Base-by-base conservation (phyloP, 108 stramenopile species). In the Cylindrotheca fusiformis region DNA sequence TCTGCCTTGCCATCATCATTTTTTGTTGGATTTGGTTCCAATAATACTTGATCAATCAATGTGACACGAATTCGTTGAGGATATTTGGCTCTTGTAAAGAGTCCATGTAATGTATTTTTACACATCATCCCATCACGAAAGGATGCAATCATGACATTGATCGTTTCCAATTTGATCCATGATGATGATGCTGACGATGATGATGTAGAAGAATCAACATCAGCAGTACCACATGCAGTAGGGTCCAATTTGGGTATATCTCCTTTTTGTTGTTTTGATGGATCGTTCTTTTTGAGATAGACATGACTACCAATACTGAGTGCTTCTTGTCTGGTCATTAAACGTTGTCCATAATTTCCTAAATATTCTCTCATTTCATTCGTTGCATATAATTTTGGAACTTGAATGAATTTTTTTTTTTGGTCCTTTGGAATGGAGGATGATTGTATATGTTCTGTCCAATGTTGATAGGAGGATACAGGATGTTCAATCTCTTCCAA, bases 301-400 rank as follows among this genome's bases (percentile, higher is more conserved):
- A 32, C 17, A 14, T 28, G 55, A 50, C 71, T 74, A 2, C 90
- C 90, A 33, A 91, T 76, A 8, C 65, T 67, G 29, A 54, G 53
- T 20, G 90, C 86, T 51, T 91, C 79, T 23, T 56, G 21, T 1
- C 75, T 75, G 45, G 86, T 86, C 78, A 87, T 84, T 50, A 87
- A 72, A 30, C 72, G 75, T 21, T 65, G 32, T 47, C 90, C 90
- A 59, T 69, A 62, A 44, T 84, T 76, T 17, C 89, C 89, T 10
- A 91, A 73, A 58, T 72, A 88, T 57, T 79, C 55, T 53, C 90
- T 78, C n/a, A 91, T 63, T 0, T 52, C 60, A 24, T 56, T 58
- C 1, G 36, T 18, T 22, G 29, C 1, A 26, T 36, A n/a, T 52
- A 57, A 27, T 69, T 46, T 52, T 53, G 67, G 20, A 78, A 79